Evolutionary conservation across 2,329 filamentous ascomycete species (phyloP), one percentile per base, ranked within the genome.

Genomic region (Ophiocordyceps camponoti-floridani): DNA sequence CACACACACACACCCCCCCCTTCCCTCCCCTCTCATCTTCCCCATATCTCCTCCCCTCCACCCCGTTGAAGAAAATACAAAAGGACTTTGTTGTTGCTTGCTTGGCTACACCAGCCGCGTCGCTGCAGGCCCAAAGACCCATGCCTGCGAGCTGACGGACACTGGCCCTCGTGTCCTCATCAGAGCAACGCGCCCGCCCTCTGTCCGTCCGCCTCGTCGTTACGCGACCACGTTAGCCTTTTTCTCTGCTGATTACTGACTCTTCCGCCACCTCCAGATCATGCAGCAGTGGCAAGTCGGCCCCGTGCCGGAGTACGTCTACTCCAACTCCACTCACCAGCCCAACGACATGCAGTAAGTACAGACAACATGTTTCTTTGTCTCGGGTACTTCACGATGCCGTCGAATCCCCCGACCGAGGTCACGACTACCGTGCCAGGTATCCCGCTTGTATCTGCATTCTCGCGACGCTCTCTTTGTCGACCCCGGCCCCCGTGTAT

Each of bases 201-300:
- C 43, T 46, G 28, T 46, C 44, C 44, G 43, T 45, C 41, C 45
- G 45, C 46, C 45, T 45, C 42, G 16, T 38, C 45, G 44, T 43
- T 43, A 28, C 45, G 44, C 45, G 38, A 43, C 46, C 42, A 19
- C 47, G 42, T 45, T 33, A 23, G 18, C 18, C 27, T 19, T 23
- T 35, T 43, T 43, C 35, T 49, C 41, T 37, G n/a, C 33, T 53
- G 49, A 59, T 46, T 37, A 49, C 53, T 54, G 52, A 52, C 47
- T 46, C 43, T 50, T 46, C 48, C 47, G 48, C 48, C 49, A 49
- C 50, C 49, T 49, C 48, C 56, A 73, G 70, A 69, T 62, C 62
- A 75, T 75, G 72, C 69, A 75, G 65, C 70, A 74, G 62, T 75
- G 72, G 72, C 69, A 74, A 61, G 69, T 75, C 60, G 70, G 71